A percentile compares a stretch with the other conserved stretches of the same genome.
phyloP scores from a whole-genome alignment of 805 yeast species.

The Metschnikowia vanudenii region DNA sequence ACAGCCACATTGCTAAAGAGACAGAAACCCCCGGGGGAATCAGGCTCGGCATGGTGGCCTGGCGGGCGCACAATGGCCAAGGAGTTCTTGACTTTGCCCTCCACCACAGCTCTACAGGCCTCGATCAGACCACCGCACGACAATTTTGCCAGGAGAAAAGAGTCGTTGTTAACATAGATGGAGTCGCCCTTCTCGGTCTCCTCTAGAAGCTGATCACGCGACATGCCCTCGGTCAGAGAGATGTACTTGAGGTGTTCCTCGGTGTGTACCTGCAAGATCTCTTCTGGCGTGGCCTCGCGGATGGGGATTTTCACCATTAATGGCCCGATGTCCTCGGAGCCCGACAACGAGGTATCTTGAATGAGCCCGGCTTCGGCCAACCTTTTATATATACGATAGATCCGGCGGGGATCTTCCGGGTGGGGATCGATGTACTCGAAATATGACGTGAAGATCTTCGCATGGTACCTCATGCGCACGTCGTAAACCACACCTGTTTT shows the following conservation, averaged over 20 bases:
- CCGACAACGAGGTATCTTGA: conserved; percentile 71
- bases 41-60: conserved; percentile 99
- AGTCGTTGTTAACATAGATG: conserved; percentile 90
- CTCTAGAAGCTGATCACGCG: conserved; percentile 69
- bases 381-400: conserved; percentile 88
- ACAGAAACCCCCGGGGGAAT: conserved; percentile 95
- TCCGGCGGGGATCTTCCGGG: conserved; percentile 97
- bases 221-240: conserved; percentile 72
- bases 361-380: conserved; percentile 93
- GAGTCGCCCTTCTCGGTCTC: conserved; percentile 93
- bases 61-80: conserved; percentile 97
- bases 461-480: conserved; percentile 96
- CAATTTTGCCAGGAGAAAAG: conserved; percentile 79
- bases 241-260: conserved; percentile 74
- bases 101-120: conserved; percentile 93
- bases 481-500: conserved; percentile 96
- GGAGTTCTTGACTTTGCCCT: conserved; percentile 86
- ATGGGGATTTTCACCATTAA: conserved; percentile 87
- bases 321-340: conserved; percentile 75
- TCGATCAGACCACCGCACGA: conserved; percentile 98
- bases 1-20: conserved; percentile 95
- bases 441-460: conserved; percentile 87
- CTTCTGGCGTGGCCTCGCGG: conserved; percentile 84
- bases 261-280: conserved; percentile 82
- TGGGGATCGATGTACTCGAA: conserved; percentile 96